Base-by-base conservation (phyloP, 805 yeast species). In the Pichia ethanolica region DNA sequence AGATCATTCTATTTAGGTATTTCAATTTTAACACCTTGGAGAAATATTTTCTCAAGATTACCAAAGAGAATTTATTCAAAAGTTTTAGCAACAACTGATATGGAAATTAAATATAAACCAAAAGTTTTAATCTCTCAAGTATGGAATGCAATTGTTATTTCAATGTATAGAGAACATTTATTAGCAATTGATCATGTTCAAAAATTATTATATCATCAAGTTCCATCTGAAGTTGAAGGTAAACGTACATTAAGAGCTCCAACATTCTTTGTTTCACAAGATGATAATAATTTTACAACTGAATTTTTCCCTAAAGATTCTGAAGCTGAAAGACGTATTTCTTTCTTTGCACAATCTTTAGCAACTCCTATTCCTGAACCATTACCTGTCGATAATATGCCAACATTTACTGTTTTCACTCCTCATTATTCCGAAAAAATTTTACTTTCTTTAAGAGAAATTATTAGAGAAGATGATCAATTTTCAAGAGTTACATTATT, bases 291-390 rank as follows among this genome's bases (percentile, higher is more conserved):
- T 65, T 87, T 90, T 63, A 95, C 87, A 57, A 88, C 97, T 57
- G 97, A 91, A 76, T 95, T 89, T 66, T 93, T 93, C 87, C 98
- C 99, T 60, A 78, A 83, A 63, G 82, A 91, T 70, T 89, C 97
- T 42, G 99, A 93, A 72, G 99, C 99, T 56, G 99, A 95, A 75
- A 90, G 99, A 77, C 93, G 99, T 79, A 90, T 93, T 61, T 88
- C 97, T 52, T 93, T 95, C 86, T 93, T 93, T 74, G 99, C 99
- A 52, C 99, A 93, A 72, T 90, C 98, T 10, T 77, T 93, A 70
- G 95, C 99, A 46, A 93, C 99, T 52, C 99, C 99, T 59, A 90
- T 93, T 61, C 96, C 97, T 55, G 99, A 93, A 73, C 98, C 99
- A 54, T 77, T 93, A 65, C 99, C 99, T 41, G 98, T 95, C 59